Percentiles rank a stretch among this genome's conserved stretches.
Evolutionary conservation across 495 filamentous ascomycete genomes (phyloP).

Genomic region (Daldinia concentrica): DNA sequence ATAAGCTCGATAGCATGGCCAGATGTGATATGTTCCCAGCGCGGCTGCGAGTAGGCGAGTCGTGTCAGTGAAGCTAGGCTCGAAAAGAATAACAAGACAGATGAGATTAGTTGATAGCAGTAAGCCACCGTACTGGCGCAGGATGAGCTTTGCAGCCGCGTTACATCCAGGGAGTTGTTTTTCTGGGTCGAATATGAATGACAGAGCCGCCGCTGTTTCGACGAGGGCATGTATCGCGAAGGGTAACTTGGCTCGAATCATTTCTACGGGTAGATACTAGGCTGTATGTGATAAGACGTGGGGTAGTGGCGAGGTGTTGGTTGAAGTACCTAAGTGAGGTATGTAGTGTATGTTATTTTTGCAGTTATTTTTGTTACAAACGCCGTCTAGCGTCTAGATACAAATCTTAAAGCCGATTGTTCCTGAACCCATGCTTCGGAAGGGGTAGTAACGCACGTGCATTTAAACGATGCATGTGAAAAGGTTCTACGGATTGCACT

Average conservation of each 20-base stretch:
- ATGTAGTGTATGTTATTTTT: too few relatives aligned
- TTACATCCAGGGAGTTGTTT: slow-evolving; percentile 46
- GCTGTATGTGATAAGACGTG: background rate
- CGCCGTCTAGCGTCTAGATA: background rate
- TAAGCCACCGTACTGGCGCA: slow-evolving; percentile 53
- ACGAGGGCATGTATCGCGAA: slow-evolving; percentile 42
- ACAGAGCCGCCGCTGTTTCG: slow-evolving; percentile 43
- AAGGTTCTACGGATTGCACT: background rate
- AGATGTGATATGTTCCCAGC: slow-evolving; percentile 53
- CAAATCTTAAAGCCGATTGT: slow-evolving; percentile 6
- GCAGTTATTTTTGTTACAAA: background rate
- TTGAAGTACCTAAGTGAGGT: too few relatives aligned
- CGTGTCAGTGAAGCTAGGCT: slow-evolving; percentile 31
- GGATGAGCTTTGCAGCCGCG: slow-evolving; percentile 47
- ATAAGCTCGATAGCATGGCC: slow-evolving; percentile 51
- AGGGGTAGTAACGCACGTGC: slow-evolving; percentile 21
- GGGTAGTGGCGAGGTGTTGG: background rate
- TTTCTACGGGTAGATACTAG: background rate
- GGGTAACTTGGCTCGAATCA: slow-evolving; percentile 35
- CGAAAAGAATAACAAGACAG: slow-evolving; percentile 35
- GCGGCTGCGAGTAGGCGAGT: slow-evolving; percentile 38
- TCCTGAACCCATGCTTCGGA: slow-evolving; percentile 7
- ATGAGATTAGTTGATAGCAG: slow-evolving; percentile 50
- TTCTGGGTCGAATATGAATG: slow-evolving; percentile 45
- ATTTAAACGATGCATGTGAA: background rate